Base-by-base conservation (phyloP, 371 early-diverging fungal genomes). In the Mucor velutinosus region DNA sequence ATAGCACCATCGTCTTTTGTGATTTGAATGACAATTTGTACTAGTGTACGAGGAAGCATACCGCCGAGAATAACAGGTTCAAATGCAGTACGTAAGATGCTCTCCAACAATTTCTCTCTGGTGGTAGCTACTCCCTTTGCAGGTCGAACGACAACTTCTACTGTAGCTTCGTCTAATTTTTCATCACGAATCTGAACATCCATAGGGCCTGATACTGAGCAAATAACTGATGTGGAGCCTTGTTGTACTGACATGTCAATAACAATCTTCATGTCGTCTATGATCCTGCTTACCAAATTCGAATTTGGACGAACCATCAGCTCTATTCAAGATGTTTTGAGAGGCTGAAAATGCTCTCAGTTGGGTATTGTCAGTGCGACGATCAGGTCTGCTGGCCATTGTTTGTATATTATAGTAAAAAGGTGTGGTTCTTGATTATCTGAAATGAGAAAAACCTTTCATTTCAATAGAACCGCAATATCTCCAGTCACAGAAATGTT, bases 131-230 rank as follows among this genome's bases (percentile, higher is more conserved):
- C 65, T 0, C 95, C 95, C 45, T 86, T 75, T 10, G 86, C 82
- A 6, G 97, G 92, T 56, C 92, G 86, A 33, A 90, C 87, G 29
- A 89, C 77, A 8, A 97, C 92, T 49, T 95, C 93, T 0, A 98
- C 73, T 21, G 89, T 88, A 0, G 98, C 95, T 64, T 86, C 88
- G 73, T 97, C 96, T 25, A 96, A 70, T 71, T 92, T 87, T 72
- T 97, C 98, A 62, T 97, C 95, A 12, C 91, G 87, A 7, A 93
- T 60, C 66, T 83, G 87, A 41, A 93, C 94, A 60, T 95, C 95
- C 19, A 88, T 84, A 0, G 98, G 98, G 2, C 98, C 98, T 62
- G 90, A 87, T 5, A 97, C 91, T 1, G 94, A 90, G 49, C 92
- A 92, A 29, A 96, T 66, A 0, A 95, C 93, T 0, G 90, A 80